Base-by-base conservation (phyloP, 805 yeast genomes). In the Saccharomycopsis olivae region DNA sequence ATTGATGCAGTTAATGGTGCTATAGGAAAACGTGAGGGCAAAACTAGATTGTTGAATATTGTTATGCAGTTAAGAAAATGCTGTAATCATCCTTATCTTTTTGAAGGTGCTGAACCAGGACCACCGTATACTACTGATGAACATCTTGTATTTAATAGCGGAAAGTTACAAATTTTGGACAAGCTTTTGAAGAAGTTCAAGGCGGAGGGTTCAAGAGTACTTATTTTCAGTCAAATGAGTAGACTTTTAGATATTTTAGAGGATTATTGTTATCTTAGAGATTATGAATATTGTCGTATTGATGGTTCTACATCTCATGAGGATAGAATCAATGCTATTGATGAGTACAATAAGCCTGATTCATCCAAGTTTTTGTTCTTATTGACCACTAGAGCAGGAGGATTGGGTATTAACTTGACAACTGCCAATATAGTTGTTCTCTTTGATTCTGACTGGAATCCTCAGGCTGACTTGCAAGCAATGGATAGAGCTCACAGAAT, bases 51-150 rank as follows among this genome's bases (percentile, higher is more conserved):
- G 47, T 67, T 89, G 43, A 89, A 89, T 55, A 89, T 89, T 52
- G 97, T 89, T 11, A 89, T 89, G 97, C 97, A 89, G 60, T 66
- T 89, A 48, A 71, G 97, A 53, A 89, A 89, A 58, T 89, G 97
- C 58, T 89, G 97, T 58, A 89, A 92, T 56, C 98, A 92, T 60
- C 97, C 97, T 0, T 89, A 92, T 58, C 63, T 89, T 40, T 92
- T 92, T 54, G 97, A 89, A 57, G 97, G 98, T n/a, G 98, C 97
- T 1, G 97, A 88, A 59, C 97, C 96, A 0, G 97, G 97, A 8
- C 97, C 97, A 1, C 97, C 97, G 1, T 89, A 69, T 54, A 89
- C 96, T 1, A 89, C 94, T 1, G 96, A 87, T 58, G 96, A 88
- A 58, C 97, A 89, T 60, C 67, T 89, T 47, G 78, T 88, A n/a